Conservation (phyloP, 208 protist species). For the Acanthamoeba lenticulata region DNA sequence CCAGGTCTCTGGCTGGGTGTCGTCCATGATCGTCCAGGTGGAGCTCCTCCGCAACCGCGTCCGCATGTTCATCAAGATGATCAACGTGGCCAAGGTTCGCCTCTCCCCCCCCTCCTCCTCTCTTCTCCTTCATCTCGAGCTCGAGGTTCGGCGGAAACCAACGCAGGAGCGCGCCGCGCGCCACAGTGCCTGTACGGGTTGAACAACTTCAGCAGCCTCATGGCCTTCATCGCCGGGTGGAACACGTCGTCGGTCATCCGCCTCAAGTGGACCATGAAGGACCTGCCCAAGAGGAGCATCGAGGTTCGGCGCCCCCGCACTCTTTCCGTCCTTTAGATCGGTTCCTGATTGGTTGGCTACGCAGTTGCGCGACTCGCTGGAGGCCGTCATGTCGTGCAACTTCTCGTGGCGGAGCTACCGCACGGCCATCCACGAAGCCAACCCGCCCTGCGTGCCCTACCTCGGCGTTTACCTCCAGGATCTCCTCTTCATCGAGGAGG, state of each 20-base stretch:
- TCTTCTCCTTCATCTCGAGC: too few relatives aligned
- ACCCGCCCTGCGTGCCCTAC: constrained; percentile 80
- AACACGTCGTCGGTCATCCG: constrained; percentile 49
- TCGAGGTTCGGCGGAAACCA: not conserved
- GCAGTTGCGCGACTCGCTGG: constrained; percentile 29
- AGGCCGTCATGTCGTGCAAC: constrained; percentile 12
- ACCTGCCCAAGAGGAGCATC: not conserved
- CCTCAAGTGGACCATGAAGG: constrained; percentile 58
- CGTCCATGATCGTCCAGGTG: constrained; percentile 71
- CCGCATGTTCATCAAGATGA: constrained; percentile 77
- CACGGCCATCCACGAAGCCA: constrained; percentile 6
- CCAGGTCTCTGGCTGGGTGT: constrained; percentile 79
- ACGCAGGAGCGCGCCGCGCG: not conserved
- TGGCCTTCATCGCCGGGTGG: constrained; percentile 61
- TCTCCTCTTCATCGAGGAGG: constrained; percentile 84
- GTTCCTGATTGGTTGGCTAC: too few relatives aligned
- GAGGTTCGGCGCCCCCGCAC: not conserved
- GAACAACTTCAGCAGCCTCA: constrained; percentile 61
- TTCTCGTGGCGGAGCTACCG: not conserved
- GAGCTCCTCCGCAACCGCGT: constrained; percentile 69
- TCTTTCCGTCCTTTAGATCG: not conserved
- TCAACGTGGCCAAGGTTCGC: constrained; percentile 80
- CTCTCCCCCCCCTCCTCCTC: not conserved
- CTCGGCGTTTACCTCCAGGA: constrained; percentile 82
- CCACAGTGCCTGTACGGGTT: not conserved